Conservation (phyloP, 176 grass and related monocot species). For the Phyllostachys edulis region DNA sequence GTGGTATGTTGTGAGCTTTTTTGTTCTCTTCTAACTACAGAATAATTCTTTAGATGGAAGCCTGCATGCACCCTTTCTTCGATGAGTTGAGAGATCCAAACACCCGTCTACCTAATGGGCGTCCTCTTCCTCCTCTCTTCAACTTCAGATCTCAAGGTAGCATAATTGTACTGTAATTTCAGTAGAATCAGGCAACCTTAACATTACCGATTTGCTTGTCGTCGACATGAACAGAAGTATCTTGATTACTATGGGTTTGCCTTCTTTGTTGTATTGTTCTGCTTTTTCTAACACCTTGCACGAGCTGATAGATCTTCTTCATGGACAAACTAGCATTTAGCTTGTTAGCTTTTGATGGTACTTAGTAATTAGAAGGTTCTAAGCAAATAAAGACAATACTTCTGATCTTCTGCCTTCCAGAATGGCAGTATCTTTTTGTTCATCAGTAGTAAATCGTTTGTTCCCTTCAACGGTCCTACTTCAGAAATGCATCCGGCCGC, state of each 20-base stretch:
- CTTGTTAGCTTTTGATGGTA: too few species aligned
- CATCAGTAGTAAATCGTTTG: background rate
- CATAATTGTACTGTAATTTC: background rate
- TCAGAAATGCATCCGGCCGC: background rate
- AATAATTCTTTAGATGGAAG: conserved; percentile 63
- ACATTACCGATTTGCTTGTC: background rate
- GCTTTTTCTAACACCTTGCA: background rate
- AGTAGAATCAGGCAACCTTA: background rate
- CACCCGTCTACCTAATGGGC: conserved; percentile 71
- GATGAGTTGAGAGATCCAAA: conserved; percentile 89
- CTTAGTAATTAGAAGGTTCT: background rate
- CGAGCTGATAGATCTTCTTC: background rate
- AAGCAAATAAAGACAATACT: background rate
- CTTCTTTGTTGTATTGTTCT: background rate
- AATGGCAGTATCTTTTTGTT: background rate
- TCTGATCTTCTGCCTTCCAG: background rate
- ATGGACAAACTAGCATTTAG: background rate
- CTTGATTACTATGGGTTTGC: background rate
- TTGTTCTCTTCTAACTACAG: conserved; percentile 16
- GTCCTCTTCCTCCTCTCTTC: conserved; percentile 85
- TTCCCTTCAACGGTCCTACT: background rate
- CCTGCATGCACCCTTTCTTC: conserved; percentile 96
- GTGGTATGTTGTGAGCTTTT: background rate
- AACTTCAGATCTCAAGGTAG: conserved; percentile 88
- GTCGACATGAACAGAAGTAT: background rate